Evolutionary conservation across 2,329 filamentous ascomycete species (phyloP), one percentile per base, ranked within the genome.

Genomic region (Beauveria brongniartii): DNA sequence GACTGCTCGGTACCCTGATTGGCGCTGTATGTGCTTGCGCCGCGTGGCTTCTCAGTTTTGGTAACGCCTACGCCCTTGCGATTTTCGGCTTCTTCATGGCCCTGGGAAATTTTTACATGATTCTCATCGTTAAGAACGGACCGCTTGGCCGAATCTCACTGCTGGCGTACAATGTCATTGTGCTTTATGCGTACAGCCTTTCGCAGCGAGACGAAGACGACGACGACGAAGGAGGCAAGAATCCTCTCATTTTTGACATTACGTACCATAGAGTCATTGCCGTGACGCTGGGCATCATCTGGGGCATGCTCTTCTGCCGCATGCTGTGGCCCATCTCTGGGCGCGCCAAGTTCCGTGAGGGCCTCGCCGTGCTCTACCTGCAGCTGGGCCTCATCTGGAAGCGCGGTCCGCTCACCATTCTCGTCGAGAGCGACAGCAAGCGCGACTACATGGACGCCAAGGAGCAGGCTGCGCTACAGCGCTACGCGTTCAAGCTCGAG

Each of bases 361-460:
- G 93, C 1, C 80, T 97, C 12, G 90, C 91, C 30, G 80, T 96
- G n/a, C 78, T 99, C 14, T 97, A 94, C 83, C 81, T 99, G 7
- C 90, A 95, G 62, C 92, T 99, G 86, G 91, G 92, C 18, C 81
- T 99, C 40, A 92, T 97, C 65, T 99, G 94, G 94, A 96, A 93
- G 75, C 86, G 92, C 50, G 93, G 95, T 9, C 94, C 94, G 0
- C 78, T 99, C 26, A 88, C 89, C 5, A 84, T 87, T 7, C 81
- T 96, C 60, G 77, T 86, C 1, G 80, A 86, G 51, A 84, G 80
- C 62, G 77, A 83, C 64, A 77, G 75, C 63, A 77, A 79, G 4
- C 75, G 81, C 41, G 84, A 86, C 6, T 97, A 96, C 72, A 92
- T 97, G 82, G 88, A 88, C 64, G 83, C 92, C n/a, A 84, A 87